Percentiles rank a stretch among this genome's conserved stretches.
phyloP scores from a whole-genome alignment of 2,329 filamentous ascomycete species.

The Penicillium sp. region DNA sequence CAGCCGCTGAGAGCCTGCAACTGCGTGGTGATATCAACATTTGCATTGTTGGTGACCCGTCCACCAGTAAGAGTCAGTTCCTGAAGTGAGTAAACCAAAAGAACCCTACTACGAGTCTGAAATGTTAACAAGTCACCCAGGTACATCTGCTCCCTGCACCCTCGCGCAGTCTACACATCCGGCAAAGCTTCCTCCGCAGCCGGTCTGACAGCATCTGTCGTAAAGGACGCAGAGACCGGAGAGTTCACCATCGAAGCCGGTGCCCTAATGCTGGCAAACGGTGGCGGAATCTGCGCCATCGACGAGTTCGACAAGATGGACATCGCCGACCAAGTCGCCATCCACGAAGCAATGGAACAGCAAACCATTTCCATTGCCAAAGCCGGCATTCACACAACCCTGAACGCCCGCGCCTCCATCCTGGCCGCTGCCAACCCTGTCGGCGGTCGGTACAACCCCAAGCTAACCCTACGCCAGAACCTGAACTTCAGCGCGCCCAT shows the following conservation, averaged over 20 bases:
- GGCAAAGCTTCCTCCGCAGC: constrained; percentile 96
- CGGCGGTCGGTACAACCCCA: constrained; percentile 89
- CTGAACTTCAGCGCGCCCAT: constrained; percentile 99
- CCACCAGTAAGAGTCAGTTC: constrained; percentile 96
- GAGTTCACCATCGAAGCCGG: constrained; percentile 98
- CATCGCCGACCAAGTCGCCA: constrained; percentile 91
- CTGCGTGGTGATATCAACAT: constrained; percentile 98
- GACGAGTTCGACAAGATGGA: constrained; percentile 99
- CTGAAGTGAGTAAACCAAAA: constrained; percentile 57
- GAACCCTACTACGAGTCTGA: too few species aligned
- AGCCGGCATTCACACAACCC: constrained; percentile 93
- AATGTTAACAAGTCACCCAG: constrained; percentile 23
- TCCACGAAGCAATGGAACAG: constrained; percentile 99
- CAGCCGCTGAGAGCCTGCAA: constrained; percentile 81
- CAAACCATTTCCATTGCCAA: constrained; percentile 99
- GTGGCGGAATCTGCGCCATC: constrained; percentile 96
- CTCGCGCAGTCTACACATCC: constrained; percentile 92
- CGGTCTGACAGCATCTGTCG: constrained; percentile 91
- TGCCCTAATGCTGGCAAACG: constrained; percentile 83
- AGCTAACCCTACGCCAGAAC: constrained; percentile 85
- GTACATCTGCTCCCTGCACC: constrained; percentile 95
- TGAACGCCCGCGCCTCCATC: constrained; percentile 93
- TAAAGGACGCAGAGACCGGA: constrained; percentile 97
- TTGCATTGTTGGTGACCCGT: constrained; percentile 94
- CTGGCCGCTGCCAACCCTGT: constrained; percentile 95